Conservation (phyloP, 495 filamentous ascomycete genomes). For the Gamarada debralockiae region DNA sequence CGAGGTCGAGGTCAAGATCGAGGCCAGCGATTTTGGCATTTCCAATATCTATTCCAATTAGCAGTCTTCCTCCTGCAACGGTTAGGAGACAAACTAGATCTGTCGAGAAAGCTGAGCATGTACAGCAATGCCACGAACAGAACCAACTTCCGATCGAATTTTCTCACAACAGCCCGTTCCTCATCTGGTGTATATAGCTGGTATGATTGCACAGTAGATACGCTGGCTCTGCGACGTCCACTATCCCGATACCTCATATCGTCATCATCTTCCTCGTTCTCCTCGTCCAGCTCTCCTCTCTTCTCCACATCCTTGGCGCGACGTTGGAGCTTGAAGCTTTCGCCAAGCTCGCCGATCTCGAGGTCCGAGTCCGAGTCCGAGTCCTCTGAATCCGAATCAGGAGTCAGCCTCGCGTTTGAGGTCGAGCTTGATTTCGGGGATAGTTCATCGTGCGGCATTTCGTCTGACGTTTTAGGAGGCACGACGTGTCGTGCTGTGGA, state of each 20-base stretch:
- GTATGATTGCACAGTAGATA: slow-evolving; percentile 43
- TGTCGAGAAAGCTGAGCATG: slow-evolving; percentile 75
- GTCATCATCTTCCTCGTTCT: slow-evolving; percentile 18
- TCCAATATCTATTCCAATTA: slow-evolving; percentile 58
- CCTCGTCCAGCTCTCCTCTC: slow-evolving; percentile 1
- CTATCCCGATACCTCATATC: slow-evolving; percentile 10
- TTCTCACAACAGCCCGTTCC: slow-evolving; percentile 65
- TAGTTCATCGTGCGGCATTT: slow-evolving; percentile 4
- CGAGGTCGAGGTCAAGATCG: slow-evolving; percentile 56
- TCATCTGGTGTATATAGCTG: slow-evolving; percentile 71
- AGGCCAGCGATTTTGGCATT: slow-evolving; percentile 76
- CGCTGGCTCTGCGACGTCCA: slow-evolving; percentile 27
- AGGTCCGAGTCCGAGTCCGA: slow-evolving; percentile 17
- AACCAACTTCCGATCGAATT: slow-evolving; percentile 72
- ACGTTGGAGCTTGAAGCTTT: slow-evolving; percentile 17
- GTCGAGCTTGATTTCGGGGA: slow-evolving; percentile 19
- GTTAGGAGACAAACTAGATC: slow-evolving; percentile 56
- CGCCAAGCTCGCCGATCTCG: slow-evolving; percentile 10
- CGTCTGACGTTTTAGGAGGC: slow-evolving; percentile 8
- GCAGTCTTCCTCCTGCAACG: not conserved
- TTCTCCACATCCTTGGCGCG: slow-evolving; percentile 3
- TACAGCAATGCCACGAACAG: slow-evolving; percentile 79
- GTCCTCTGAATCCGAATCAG: slow-evolving; percentile 24
- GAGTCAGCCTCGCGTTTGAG: slow-evolving; percentile 18
- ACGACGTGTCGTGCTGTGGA: not conserved